phyloP scores from a whole-genome alignment of 306 rosid genomes.

The Cyclanthera cordifolia region DNA sequence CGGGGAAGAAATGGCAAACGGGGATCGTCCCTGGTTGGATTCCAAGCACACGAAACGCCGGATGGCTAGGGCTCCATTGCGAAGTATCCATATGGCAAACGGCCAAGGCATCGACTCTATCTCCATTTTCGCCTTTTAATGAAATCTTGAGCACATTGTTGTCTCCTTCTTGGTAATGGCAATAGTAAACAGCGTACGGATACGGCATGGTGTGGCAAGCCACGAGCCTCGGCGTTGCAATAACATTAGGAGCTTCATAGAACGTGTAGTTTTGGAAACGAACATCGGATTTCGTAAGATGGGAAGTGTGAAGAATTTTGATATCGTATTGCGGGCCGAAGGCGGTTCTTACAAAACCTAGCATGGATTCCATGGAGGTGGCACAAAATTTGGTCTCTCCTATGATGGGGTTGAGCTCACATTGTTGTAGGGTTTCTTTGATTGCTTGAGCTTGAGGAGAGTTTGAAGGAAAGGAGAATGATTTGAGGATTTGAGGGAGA shows the following conservation, averaged over 20 bases:
- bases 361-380: slow-evolving; percentile 65
- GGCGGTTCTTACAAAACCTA: slow-evolving; percentile 31
- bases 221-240: slow-evolving; percentile 50
- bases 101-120: slow-evolving; percentile 45
- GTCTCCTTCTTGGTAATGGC: slow-evolving; percentile 45
- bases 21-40: slow-evolving; percentile 42
- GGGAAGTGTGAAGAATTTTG: slow-evolving; percentile 31
- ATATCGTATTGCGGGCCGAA: slow-evolving; percentile 23
- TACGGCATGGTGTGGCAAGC: slow-evolving; percentile 80
- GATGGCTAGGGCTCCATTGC: slow-evolving; percentile 51
- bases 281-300: slow-evolving; percentile 33
- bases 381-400: slow-evolving; percentile 68
- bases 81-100: slow-evolving; percentile 80
- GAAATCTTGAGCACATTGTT: slow-evolving; percentile 34
- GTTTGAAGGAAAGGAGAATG: slow-evolving; percentile 32
- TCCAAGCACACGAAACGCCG: slow-evolving; percentile 45
- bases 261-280: slow-evolving; percentile 59
- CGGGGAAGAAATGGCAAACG: slow-evolving; percentile 80
- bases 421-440: slow-evolving; percentile 40
- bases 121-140: slow-evolving; percentile 50
- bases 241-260: slow-evolving; percentile 25
- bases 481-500: slow-evolving; percentile 35
- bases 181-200: slow-evolving; percentile 54
- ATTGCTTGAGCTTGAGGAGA: slow-evolving; percentile 69
- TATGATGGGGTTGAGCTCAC: slow-evolving; percentile 46